Evolutionary conservation across 495 filamentous ascomycete species (phyloP).

Genomic region (Penicillium verhagenii): DNA sequence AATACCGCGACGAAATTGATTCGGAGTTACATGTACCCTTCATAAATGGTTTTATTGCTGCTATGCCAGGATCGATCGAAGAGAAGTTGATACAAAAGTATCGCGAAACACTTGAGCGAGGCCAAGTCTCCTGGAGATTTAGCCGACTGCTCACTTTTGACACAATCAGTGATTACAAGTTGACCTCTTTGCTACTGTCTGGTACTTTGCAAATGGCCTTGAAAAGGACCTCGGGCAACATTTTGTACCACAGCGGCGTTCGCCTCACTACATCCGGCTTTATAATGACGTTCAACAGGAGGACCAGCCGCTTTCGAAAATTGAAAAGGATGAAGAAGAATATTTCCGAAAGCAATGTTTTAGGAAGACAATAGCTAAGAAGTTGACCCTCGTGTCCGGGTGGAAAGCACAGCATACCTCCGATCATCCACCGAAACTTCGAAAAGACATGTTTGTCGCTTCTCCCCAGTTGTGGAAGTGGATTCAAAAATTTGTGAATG

Average conservation of each 20-base stretch:
- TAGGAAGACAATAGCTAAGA: slow-evolving; percentile 24
- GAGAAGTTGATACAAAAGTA: slow-evolving; percentile 8
- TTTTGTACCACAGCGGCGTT: slow-evolving; percentile 14
- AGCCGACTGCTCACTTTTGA: slow-evolving; percentile 23
- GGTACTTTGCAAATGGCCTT: slow-evolving; percentile 12
- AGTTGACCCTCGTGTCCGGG: slow-evolving; percentile 26
- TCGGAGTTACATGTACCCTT: slow-evolving; percentile 13
- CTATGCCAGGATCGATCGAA: slow-evolving; percentile 11
- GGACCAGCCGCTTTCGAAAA: slow-evolving; percentile 15
- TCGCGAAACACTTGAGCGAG: slow-evolving; percentile 10
- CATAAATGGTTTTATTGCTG: slow-evolving; percentile 13
- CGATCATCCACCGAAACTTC: slow-evolving; percentile 14
- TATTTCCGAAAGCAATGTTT: slow-evolving; percentile 21
- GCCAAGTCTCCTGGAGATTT: slow-evolving; percentile 19
- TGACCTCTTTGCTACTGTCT: slow-evolving; percentile 18
- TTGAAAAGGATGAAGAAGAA: slow-evolving; percentile 20
- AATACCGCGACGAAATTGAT: slow-evolving; percentile 22
- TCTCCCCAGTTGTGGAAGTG: slow-evolving; percentile 22
- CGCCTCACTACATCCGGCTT: slow-evolving; percentile 17
- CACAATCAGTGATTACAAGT: slow-evolving; percentile 15
- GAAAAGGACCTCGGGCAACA: slow-evolving; percentile 13
- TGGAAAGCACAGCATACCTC: slow-evolving; percentile 21
- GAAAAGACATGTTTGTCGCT: slow-evolving; percentile 24
- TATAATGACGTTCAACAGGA: slow-evolving; percentile 19
- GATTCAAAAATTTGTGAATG: slow-evolving; percentile 17